These are phyloP conservation scores for Phaeosphaeria sp. DNA, from an alignment of 2,329 filamentous ascomycete species.

Conservation along the genomic window DNA sequence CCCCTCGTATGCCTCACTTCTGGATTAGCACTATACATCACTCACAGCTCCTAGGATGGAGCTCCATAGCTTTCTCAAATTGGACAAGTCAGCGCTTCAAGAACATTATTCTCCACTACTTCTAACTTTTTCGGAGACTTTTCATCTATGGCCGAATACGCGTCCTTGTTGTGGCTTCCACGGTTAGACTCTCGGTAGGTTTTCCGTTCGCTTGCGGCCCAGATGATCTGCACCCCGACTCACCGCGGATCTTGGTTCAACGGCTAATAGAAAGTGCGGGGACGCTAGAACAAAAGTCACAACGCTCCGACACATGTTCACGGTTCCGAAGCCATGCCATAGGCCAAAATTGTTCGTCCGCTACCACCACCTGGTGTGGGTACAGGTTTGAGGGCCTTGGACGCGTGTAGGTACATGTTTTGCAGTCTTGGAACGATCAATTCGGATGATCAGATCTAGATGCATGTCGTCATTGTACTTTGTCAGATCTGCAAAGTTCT, in stretches of 20 bases:
- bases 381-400: not conserved
- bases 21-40: no score
- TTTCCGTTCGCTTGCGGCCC: not conserved
- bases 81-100: no score
- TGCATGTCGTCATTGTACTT: not conserved
- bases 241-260: not conserved
- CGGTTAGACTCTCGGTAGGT: not conserved
- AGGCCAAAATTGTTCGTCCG: not conserved
- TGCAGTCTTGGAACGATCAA: not conserved
- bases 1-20: no score
- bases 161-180: not conserved
- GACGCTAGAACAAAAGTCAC: not conserved
- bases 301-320: not conserved
- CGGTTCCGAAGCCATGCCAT: not conserved
- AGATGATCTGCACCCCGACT: not conserved
- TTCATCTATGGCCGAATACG: no score
- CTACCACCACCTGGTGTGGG: not conserved
- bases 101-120: no score
- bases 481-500: not conserved
- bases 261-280: not conserved
- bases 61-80: no score
- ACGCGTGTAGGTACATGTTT: not conserved
- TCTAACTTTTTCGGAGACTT: no score
- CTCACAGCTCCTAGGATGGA: no score
- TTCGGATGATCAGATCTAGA: no score